A percentile compares a stretch with the other conserved stretches of the same genome.
Conservation (phyloP, 1,284 basidiomycete species). For the Cerrena zonata region DNA sequence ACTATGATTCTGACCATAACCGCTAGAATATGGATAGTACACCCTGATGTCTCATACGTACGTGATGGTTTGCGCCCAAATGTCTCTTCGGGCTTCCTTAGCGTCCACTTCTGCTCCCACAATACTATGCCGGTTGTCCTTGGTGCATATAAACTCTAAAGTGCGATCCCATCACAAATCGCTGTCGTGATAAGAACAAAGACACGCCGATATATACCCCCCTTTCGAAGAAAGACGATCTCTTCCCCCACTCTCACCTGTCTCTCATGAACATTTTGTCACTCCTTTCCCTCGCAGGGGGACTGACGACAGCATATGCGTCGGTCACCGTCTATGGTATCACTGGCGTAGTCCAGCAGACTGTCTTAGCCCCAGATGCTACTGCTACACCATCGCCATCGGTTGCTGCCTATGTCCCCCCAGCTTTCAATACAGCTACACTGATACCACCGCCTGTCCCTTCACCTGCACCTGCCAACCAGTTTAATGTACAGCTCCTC, state of each 20-base stretch:
- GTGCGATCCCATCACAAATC: too few relatives aligned
- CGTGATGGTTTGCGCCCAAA: too few relatives aligned
- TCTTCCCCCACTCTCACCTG: background rate
- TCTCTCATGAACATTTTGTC: background rate
- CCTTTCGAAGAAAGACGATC: background rate
- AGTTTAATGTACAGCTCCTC: conserved; percentile 24
- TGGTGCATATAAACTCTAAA: too few relatives aligned
- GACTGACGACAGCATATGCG: background rate
- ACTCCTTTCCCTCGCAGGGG: background rate
- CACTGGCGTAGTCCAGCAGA: background rate
- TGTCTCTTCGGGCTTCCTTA: too few relatives aligned
- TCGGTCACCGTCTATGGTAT: conserved; percentile 1
- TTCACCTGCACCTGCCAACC: conserved; percentile 13
- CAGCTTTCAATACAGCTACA: conserved; percentile 18
- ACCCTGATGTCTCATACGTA: too few relatives aligned
- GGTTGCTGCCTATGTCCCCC: conserved; percentile 1
- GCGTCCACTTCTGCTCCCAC: too few relatives aligned
- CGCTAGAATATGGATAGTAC: too few relatives aligned
- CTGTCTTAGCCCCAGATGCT: background rate
- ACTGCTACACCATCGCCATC: background rate
- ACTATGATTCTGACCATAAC: too few relatives aligned
- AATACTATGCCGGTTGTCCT: too few relatives aligned
- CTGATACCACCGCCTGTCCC: conserved; percentile 20
- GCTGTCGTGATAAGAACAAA: too few relatives aligned
- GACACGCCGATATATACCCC: too few relatives aligned